Percentiles rank a stretch among this genome's conserved stretches.
These are phyloP conservation scores for Fusarium fracticaudum DNA, from an alignment of 2,329 filamentous ascomycete genomes.

Conservation along the genomic window DNA sequence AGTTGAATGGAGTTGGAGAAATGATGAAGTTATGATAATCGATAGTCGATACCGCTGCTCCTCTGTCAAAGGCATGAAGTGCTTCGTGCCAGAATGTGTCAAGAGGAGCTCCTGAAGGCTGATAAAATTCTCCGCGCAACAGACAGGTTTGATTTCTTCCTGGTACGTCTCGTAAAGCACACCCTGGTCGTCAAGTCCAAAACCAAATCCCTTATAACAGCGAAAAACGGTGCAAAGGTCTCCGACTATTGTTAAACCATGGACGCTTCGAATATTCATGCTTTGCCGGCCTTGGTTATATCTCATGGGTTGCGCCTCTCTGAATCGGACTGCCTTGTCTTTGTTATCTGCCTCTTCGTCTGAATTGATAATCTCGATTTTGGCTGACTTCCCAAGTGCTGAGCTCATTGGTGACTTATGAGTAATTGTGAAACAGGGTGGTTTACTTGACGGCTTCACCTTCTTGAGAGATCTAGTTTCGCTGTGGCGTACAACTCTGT, in stretches of 20 bases:
- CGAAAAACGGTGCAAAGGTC: neutral
- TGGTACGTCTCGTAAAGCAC: neutral
- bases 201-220: neutral
- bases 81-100: neutral
- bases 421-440: neutral
- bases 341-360: fast-evolving
- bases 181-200: neutral
- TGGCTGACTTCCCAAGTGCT: neutral
- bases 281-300: fast-evolving
- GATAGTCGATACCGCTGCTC: neutral
- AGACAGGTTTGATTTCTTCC: neutral
- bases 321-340: fast-evolving
- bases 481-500: fast-evolving
- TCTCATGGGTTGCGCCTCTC: fast-evolving
- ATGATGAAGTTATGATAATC: neutral
- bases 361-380: neutral
- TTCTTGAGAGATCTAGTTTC: neutral
- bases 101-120: neutral
- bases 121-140: neutral
- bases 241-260: neutral
- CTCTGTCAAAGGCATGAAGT: neutral
- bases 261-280: neutral
- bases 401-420: neutral
- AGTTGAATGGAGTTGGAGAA: neutral
- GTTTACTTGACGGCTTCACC: neutral